Conservation (phyloP, 495 filamentous ascomycete species). For the Annulohypoxylon maeteangense region DNA sequence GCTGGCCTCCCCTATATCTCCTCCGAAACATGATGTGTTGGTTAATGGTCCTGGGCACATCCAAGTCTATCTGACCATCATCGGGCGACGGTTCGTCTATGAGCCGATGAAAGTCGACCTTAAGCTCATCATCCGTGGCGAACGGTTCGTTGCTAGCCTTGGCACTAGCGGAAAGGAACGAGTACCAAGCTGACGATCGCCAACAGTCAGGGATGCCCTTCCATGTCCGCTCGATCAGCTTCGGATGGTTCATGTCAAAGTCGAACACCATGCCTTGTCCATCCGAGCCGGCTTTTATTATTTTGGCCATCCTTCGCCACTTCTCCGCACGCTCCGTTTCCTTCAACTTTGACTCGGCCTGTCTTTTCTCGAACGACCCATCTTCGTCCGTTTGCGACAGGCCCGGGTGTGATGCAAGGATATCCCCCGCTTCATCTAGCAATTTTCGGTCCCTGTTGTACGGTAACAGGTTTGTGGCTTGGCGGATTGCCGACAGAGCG, state of each 20-base stretch:
- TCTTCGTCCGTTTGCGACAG: conserved; percentile 70
- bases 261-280: conserved; percentile 91
- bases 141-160: conserved; percentile 65
- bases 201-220: conserved; percentile 98
- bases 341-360: conserved; percentile 74
- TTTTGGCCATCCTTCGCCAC: conserved; percentile 95
- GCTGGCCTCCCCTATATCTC: conserved; percentile 89
- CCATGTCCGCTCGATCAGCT: conserved; percentile 91
- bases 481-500: conserved; percentile 64
- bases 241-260: conserved; percentile 85
- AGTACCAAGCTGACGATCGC: conserved; percentile 93
- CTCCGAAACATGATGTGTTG: conserved; percentile 97
- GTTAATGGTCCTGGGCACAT: conserved; percentile 94
- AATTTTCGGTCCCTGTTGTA: conserved; percentile 77
- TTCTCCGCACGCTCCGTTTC: conserved; percentile 90
- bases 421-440: conserved; percentile 87
- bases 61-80: conserved; percentile 96
- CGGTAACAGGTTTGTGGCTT: conserved; percentile 78
- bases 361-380: conserved; percentile 65
- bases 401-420: conserved; percentile 82
- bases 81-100: conserved; percentile 81
- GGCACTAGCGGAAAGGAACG: conserved; percentile 89
- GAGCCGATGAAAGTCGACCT: conserved; percentile 73
- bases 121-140: conserved; percentile 76
- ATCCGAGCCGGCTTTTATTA: conserved; percentile 60